Evolutionary conservation across 345 rosid species (phyloP), one percentile per base, ranked within the genome.

Genomic region (Boechera retrofracta): DNA sequence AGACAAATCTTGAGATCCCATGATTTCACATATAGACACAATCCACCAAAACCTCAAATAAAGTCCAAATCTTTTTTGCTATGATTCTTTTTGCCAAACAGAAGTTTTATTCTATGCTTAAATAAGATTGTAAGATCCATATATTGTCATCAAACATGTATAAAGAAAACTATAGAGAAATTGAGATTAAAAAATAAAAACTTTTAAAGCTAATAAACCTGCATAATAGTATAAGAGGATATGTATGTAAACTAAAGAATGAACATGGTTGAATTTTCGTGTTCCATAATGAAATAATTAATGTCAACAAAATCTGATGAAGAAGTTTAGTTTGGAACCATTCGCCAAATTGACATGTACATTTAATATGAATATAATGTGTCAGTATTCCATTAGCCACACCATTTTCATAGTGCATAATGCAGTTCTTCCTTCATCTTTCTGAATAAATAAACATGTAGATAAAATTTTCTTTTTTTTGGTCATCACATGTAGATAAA

Each of bases 1-100:
- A 61, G 64, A 77, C 75, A 77, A 77, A 69, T 42, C 42, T 32
- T 51, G 66, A 38, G 77, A 72, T 72, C 59, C 54, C 32, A 71
- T 62, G 60, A 45, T 70, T 54, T 75, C 26, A 48, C 58, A 68
- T 58, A 48, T 67, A 58, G 35, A 49, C 73, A 67, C 73, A 38
- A 75, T 48, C 66, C 59, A 70, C 80, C 60, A 51, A 51, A 51
- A 16, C 28, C 24, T 18, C 75, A 21, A 41, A 74, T 54, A 49
- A 71, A 65, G 29, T 67, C 32, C 72, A 64, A 41, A 53, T 76
- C 39, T 62, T 24, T 38, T 15, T 8, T 61, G 69, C 55, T 44
- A 31, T 51, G 69, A 69, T 60, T 47, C 10, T 36, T 64, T 48
- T 76, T 42, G 47, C 51, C 71, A 62, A 62, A 49, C 28, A 59